Evolutionary conservation across 352 stramenopile genomes (phyloP).

Genomic region (Pythium volutum): DNA sequence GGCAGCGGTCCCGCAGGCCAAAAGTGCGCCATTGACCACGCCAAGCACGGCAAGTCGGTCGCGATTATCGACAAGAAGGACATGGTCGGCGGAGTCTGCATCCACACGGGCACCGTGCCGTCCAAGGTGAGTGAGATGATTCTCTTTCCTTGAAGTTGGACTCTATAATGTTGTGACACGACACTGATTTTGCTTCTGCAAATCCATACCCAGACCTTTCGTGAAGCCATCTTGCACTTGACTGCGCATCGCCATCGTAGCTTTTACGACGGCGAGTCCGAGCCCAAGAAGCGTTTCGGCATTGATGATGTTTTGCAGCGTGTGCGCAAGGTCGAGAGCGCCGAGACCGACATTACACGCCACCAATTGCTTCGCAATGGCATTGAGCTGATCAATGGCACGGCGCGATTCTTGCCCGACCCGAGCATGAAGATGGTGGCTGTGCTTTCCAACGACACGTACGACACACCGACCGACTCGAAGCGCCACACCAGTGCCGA

Average conservation of each 20-base stretch:
- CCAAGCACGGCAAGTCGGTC: constrained; percentile 81
- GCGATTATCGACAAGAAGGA: constrained; percentile 88
- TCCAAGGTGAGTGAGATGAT: constrained; percentile 48
- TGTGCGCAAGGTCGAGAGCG: constrained; percentile 77
- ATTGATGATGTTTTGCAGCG: constrained; percentile 84
- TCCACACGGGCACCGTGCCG: constrained; percentile 88
- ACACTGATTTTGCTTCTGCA: neutral
- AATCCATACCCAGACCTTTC: constrained; percentile 66
- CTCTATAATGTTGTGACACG: neutral
- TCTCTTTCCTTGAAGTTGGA: neutral
- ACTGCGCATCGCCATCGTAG: constrained; percentile 86
- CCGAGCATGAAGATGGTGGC: constrained; percentile 73
- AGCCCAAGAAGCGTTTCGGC: constrained; percentile 63
- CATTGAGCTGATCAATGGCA: constrained; percentile 79
- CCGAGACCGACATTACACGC: constrained; percentile 83
- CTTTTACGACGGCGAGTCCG: constrained; percentile 81
- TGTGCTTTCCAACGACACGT: constrained; percentile 82
- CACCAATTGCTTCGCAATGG: constrained; percentile 81
- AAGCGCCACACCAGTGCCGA: constrained; percentile 70
- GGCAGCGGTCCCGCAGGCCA: constrained; percentile 85
- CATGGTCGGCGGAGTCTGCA: constrained; percentile 86
- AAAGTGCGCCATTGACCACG: constrained; percentile 89
- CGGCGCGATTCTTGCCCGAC: constrained; percentile 69
- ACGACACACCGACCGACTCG: constrained; percentile 71
- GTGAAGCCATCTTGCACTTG: constrained; percentile 86